A percentile compares a stretch with the other conserved stretches of the same genome.
These are phyloP conservation scores for Pyrrhoderma lamaoense DNA, from an alignment of 1,284 basidiomycete genomes.

Conservation along the genomic window DNA sequence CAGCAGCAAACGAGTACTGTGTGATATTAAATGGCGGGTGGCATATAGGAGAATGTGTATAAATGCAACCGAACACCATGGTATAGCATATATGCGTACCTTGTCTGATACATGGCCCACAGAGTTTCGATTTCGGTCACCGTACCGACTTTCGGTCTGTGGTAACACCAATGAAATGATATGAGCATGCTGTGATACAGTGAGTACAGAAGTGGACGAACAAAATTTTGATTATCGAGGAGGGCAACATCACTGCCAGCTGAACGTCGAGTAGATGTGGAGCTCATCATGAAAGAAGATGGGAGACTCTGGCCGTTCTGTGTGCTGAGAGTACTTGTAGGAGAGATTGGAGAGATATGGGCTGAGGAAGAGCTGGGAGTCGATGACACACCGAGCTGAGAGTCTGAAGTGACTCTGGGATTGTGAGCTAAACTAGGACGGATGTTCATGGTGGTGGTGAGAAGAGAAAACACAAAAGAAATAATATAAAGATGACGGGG, in stretches of 20 bases:
- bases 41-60: not conserved
- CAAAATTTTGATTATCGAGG: slow-evolving; percentile 10
- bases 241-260: slow-evolving; percentile 10
- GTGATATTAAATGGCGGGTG: not conserved
- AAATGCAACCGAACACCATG: not conserved
- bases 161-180: not conserved
- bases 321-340: slow-evolving; percentile 5
- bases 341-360: slow-evolving; percentile 4
- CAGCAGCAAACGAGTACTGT: slow-evolving; percentile 17
- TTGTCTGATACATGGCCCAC: slow-evolving; percentile 16
- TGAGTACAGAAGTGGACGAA: slow-evolving; percentile 1
- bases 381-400: not conserved
- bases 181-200: not conserved
- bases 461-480: not conserved
- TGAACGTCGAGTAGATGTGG: not conserved
- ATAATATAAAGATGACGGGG: not conserved
- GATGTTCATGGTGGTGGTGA: not conserved
- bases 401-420: slow-evolving; percentile 3
- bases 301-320: slow-evolving; percentile 5
- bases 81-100: slow-evolving; percentile 1
- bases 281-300: slow-evolving; percentile 10
- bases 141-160: slow-evolving; percentile 13
- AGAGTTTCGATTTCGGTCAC: slow-evolving; percentile 6
- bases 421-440: not conserved
- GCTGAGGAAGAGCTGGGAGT: not conserved